Evolutionary conservation across 345 rosid genomes (phyloP).

Genomic region (Hypericum androsaemum): DNA sequence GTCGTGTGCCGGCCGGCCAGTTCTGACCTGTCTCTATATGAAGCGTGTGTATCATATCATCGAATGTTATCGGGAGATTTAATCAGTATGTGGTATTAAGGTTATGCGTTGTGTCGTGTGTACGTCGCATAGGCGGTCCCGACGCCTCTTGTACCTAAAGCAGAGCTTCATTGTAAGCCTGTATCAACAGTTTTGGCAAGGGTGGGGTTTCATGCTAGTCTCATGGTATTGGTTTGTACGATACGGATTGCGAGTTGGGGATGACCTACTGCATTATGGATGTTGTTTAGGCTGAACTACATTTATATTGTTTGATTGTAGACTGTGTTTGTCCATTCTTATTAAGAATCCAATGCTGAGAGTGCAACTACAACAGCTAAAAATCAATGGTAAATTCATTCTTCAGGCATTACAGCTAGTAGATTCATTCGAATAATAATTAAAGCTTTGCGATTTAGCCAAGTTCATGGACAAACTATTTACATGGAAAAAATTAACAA

Average conservation of each 20-base stretch:
- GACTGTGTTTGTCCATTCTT: no score
- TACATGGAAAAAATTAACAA: conserved; percentile 8
- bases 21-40: conserved; percentile 30
- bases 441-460: conserved; percentile 8
- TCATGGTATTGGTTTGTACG: conserved; percentile 14
- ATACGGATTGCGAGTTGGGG: conserved; percentile 3
- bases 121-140: conserved; percentile 12
- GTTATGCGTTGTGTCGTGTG: conserved; percentile 8
- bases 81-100: conserved; percentile 11
- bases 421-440: no score
- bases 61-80: conserved; percentile 10
- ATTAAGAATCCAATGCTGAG: no score
- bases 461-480: conserved; percentile 13
- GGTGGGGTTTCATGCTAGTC: conserved; percentile 7
- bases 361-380: no score
- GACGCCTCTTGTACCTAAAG: conserved; percentile 11
- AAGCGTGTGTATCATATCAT: conserved; percentile 24
- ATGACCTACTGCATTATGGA: conserved; percentile 7
- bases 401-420: no score
- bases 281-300: conserved; percentile 12
- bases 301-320: no score
- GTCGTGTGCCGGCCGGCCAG: conserved; percentile 20
- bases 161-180: conserved; percentile 7
- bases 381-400: no score
- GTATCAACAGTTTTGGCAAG: conserved; percentile 19